phyloP scores from a whole-genome alignment of 768 basidiomycete genomes.

The Hygrophorus russula region DNA sequence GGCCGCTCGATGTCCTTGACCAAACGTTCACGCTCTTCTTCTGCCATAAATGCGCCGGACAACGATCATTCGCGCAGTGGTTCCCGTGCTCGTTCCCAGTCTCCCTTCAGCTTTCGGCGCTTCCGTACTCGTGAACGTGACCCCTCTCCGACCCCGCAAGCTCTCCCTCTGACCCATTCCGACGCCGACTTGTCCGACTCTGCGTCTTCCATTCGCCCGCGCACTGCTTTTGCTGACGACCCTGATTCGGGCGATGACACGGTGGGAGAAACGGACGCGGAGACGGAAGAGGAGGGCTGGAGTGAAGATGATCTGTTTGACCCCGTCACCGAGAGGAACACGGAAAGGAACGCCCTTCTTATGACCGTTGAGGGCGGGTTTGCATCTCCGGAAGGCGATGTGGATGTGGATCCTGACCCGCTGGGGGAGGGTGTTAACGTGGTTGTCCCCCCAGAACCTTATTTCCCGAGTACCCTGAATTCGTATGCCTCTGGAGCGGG shows the following conservation, averaged over 20 bases:
- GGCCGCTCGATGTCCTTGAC: conserved; percentile 39
- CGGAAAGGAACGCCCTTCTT: conserved; percentile 66
- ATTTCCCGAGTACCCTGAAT: conserved; percentile 68
- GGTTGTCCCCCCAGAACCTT: conserved; percentile 73
- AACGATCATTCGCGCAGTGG: conserved; percentile 35
- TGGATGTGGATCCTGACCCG: conserved; percentile 62
- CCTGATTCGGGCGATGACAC: conserved; percentile 58
- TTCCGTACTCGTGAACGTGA: conserved; percentile 40
- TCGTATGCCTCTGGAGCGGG: conserved; percentile 14
- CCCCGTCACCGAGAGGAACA: conserved; percentile 77
- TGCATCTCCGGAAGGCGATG: conserved; percentile 39
- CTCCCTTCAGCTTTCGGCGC: conserved; percentile 70
- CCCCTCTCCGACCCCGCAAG: conserved; percentile 43
- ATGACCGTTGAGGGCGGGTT: conserved; percentile 14
- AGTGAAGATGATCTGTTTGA: conserved; percentile 60
- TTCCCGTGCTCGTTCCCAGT: conserved; percentile 61
- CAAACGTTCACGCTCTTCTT: conserved; percentile 38
- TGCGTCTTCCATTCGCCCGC: conserved; percentile 42
- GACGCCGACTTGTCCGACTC: conserved; percentile 54
- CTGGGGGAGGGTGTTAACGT: conserved; percentile 90
- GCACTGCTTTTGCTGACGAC: conserved; percentile 50
- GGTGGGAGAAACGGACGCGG: conserved; percentile 37
- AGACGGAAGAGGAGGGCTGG: conserved; percentile 49
- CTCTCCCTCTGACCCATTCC: conserved; percentile 46
- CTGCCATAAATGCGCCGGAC: conserved; percentile 28